Evolutionary conservation across 2,329 filamentous ascomycete genomes (phyloP).

Genomic region (Epichloe gansuensis): DNA sequence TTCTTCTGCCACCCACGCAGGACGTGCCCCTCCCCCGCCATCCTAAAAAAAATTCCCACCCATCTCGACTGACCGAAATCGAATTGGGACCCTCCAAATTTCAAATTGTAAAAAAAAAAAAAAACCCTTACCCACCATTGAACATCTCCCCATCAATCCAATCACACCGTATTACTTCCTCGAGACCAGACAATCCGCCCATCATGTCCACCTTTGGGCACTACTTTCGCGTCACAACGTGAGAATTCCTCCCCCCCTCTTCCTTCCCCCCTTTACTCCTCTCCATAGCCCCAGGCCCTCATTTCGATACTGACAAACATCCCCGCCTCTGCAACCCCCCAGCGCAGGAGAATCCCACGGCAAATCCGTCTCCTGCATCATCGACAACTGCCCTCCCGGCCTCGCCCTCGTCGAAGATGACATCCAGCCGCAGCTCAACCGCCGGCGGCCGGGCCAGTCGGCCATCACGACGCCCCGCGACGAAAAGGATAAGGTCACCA

Average conservation of each 20-base stretch:
- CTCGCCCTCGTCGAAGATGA: slow-evolving; percentile 74
- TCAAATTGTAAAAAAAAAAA: neutral
- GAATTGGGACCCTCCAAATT: neutral
- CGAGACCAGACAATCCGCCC: neutral
- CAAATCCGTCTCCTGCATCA: slow-evolving; percentile 84
- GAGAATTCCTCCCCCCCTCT: slow-evolving; percentile 10
- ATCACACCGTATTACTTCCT: neutral
- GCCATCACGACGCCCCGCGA: slow-evolving; percentile 83
- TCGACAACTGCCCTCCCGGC: slow-evolving; percentile 83
- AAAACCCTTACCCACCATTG: neutral
- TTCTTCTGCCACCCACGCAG: neutral
- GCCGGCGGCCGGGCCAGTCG: slow-evolving; percentile 78
- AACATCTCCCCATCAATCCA: neutral
- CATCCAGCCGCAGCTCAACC: slow-evolving; percentile 90
- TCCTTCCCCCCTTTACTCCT: neutral
- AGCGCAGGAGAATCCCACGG: slow-evolving; percentile 62
- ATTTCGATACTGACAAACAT: neutral
- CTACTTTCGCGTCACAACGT: slow-evolving; percentile 74
- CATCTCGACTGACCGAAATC: neutral
- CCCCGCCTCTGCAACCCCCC: neutral
- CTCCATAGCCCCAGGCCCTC: neutral
- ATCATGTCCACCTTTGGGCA: slow-evolving; percentile 79
- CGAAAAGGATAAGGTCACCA: slow-evolving; percentile 83
- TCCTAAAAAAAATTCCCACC: neutral
- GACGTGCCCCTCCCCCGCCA: neutral